Percentiles rank a stretch among this genome's conserved stretches.
Conservation (phyloP, 768 basidiomycete species). For the Punctularia strigosozonata region DNA sequence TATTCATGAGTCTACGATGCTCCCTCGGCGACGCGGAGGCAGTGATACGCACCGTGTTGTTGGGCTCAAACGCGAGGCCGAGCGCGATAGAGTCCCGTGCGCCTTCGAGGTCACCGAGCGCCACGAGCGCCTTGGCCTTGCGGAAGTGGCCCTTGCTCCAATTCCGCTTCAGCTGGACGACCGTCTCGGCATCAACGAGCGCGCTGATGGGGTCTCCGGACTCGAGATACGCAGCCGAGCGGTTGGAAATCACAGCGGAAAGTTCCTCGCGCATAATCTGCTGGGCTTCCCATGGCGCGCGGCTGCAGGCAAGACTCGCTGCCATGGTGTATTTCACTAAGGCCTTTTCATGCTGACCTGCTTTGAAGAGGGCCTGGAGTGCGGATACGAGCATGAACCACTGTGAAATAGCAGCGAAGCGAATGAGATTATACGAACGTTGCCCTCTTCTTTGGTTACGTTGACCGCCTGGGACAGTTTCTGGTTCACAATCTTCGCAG, state of each 20-base stretch:
- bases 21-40: too few relatives aligned
- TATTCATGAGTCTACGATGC: too few relatives aligned
- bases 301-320: conserved; percentile 61
- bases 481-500: conserved; percentile 62
- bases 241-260: conserved; percentile 81
- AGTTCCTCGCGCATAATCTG: conserved; percentile 82
- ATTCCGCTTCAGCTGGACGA: conserved; percentile 69
- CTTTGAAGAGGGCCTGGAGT: conserved; percentile 65
- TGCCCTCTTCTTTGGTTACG: conserved; percentile 86
- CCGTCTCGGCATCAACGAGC: conserved; percentile 83
- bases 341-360: conserved; percentile 54
- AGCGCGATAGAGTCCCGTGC: conserved; percentile 74
- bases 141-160: conserved; percentile 98
- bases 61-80: conserved; percentile 78
- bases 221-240: conserved; percentile 79
- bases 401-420: conserved; percentile 2
- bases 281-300: conserved; percentile 86
- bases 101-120: conserved; percentile 54
- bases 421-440: conserved; percentile 41
- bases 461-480: conserved; percentile 67
- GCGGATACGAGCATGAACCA: conserved; percentile 17
- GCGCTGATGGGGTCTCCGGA: conserved; percentile 65
- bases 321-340: conserved; percentile 73
- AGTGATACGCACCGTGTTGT: conserved; percentile 37
- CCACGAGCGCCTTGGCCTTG: conserved; percentile 80